phyloP scores from a whole-genome alignment of 2,329 filamentous ascomycete species.

The Aspergillus japonicus region DNA sequence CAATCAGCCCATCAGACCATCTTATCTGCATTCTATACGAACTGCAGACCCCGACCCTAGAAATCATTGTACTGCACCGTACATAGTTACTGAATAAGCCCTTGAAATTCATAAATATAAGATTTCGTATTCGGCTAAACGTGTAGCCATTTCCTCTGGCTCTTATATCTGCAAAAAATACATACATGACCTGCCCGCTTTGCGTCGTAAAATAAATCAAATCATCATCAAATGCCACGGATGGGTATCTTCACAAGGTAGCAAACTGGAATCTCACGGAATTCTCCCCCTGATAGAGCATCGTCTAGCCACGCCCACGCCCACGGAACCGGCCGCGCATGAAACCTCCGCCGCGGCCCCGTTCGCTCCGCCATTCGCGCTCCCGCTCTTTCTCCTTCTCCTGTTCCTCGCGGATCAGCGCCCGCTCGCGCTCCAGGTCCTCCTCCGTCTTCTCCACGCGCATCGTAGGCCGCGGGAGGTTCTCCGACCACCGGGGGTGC shows the following conservation, averaged over 20 bases:
- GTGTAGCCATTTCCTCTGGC: neutral
- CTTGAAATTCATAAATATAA: too few species aligned
- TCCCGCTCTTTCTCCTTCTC: slow-evolving; percentile 55
- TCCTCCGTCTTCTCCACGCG: slow-evolving; percentile 70
- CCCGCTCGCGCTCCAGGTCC: slow-evolving; percentile 61
- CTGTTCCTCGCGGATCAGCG: slow-evolving; percentile 60
- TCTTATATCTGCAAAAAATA: neutral
- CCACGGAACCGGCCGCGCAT: slow-evolving; percentile 45
- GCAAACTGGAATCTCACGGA: slow-evolving; percentile 11
- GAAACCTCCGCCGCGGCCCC: slow-evolving; percentile 51
- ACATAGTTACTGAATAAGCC: too few species aligned
- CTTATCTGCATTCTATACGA: neutral
- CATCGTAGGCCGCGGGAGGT: slow-evolving; percentile 60
- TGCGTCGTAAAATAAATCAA: neutral
- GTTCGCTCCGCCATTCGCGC: slow-evolving; percentile 53
- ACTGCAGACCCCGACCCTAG: too few species aligned
- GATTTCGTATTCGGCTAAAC: too few species aligned
- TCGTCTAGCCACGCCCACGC: slow-evolving; percentile 45
- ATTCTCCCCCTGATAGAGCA: neutral
- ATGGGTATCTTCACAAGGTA: slow-evolving; percentile 11
- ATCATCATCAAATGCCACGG: slow-evolving; percentile 4
- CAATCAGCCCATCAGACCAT: neutral
- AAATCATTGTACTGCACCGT: too few species aligned
- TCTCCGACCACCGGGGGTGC: slow-evolving; percentile 74
- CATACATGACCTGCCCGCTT: neutral